These are phyloP conservation scores for Castanea sativa DNA, from an alignment of 306 rosid species.

Conservation along the genomic window DNA sequence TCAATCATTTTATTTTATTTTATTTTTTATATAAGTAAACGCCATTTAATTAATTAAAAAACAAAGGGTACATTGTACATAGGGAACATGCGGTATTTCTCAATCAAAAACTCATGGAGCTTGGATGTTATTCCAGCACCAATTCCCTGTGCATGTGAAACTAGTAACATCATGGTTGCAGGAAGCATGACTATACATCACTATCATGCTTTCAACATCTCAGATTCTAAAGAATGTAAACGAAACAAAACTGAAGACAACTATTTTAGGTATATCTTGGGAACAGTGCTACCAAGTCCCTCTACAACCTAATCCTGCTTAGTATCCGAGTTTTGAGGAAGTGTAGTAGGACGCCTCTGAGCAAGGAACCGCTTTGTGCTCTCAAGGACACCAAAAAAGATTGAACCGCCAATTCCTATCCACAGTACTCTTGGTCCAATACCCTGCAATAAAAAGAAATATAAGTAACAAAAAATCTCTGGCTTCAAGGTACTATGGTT, in stretches of 20 bases:
- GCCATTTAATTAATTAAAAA: no score
- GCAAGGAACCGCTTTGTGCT: conserved; percentile 41
- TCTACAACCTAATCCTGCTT: conserved; percentile 28
- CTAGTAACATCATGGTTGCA: background rate
- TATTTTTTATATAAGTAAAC: no score
- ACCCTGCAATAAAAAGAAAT: conserved; percentile 33
- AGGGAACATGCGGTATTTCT: no score
- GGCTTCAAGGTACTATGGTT: background rate
- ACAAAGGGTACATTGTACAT: no score
- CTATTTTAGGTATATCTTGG: background rate
- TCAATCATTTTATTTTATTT: no score
- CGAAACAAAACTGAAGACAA: background rate
- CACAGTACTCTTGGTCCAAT: conserved; percentile 59
- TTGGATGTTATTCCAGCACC: no score
- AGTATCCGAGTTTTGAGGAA: conserved; percentile 11
- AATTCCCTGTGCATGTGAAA: no score
- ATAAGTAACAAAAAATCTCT: background rate
- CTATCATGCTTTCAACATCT: background rate
- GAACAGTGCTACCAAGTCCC: background rate
- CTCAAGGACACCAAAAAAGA: conserved; percentile 52
- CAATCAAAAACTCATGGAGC: no score
- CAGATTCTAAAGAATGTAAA: background rate
- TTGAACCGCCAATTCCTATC: conserved; percentile 59
- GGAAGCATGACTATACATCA: background rate
- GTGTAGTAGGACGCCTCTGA: conserved; percentile 27